Evolutionary conservation across 768 basidiomycete species (phyloP).

Genomic region (Boletellus ananiceps): DNA sequence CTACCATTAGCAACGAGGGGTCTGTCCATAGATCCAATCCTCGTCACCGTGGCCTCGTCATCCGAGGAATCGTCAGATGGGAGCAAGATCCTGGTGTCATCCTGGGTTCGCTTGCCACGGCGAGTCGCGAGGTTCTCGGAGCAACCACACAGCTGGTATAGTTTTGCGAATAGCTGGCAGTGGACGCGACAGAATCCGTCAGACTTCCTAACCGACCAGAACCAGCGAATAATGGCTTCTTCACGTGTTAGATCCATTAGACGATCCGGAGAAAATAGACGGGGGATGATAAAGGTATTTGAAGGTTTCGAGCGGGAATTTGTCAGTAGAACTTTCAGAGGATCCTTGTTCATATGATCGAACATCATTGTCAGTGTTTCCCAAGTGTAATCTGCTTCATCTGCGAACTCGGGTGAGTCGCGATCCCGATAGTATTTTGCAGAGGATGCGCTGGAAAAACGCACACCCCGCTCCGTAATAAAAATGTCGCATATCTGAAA

Average conservation of each 20-base stretch:
- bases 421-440: constrained; percentile 18
- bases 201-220: constrained; percentile 20
- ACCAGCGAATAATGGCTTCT: constrained; percentile 16
- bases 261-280: constrained; percentile 22
- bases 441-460: constrained; percentile 22
- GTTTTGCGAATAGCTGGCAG: background rate
- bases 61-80: constrained; percentile 15
- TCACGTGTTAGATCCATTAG: constrained; percentile 16
- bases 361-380: constrained; percentile 18
- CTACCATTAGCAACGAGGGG: constrained; percentile 10
- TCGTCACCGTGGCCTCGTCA: background rate
- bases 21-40: constrained; percentile 8
- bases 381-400: constrained; percentile 17
- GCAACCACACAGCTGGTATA: background rate
- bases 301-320: constrained; percentile 8
- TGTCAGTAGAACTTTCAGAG: background rate
- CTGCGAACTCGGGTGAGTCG: constrained; percentile 20
- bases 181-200: constrained; percentile 1
- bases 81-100: constrained; percentile 6
- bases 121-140: background rate
- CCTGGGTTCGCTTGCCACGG: constrained; percentile 7
- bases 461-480: constrained; percentile 28
- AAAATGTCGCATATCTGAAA: constrained; percentile 22
- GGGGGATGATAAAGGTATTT: constrained; percentile 21
- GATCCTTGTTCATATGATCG: constrained; percentile 6